Base-by-base conservation (phyloP, 257 asterid species). In the Ilex aquifolium region DNA sequence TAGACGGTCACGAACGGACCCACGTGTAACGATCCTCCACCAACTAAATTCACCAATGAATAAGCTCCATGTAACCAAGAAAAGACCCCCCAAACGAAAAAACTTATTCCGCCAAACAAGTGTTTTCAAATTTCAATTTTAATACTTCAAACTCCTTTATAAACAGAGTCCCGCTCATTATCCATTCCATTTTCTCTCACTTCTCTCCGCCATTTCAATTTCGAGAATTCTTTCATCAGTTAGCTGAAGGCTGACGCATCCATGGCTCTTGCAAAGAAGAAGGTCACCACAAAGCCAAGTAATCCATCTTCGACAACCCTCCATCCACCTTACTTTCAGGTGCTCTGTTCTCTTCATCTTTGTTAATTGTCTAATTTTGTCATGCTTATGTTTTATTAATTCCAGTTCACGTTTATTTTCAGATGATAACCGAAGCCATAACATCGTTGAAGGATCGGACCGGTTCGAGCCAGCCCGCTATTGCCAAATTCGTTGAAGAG, bases 371-470 rank as follows among this genome's bases (percentile, higher is more conserved):
- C 27, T 21, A 21, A 21, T 21, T 21, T 21, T 21, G 27, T 21
- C 13, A 32, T 63, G 5, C 13, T 46, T 14, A 50, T 13, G 16
- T 17, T 53, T 2, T 16, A 13, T 1, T 2, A 6, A 7, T 44
- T 4, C 5, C 8, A 8, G 5, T 36, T 4, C 42, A 36, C 42
- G 42, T 36, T 40, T 31, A 5, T 11, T 54, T 48, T 36, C 63
- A 81, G 91, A 83, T 83, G 85, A 77, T 81, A 55, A 65, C 63
- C 13, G 88, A 86, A 67, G 91, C 95, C 13, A 76, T 86, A 52
- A 79, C 77, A 4, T 32, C 84, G 1, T 69, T 81, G 72, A 86
- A 86, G 74, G 87, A 86, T 65, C 81, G 81, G 11, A 72, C 70
- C 0, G 88, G 91, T 0, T 77, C 88, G 0, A 86, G 88, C 79